A percentile compares a stretch with the other conserved stretches of the same genome.
These are phyloP conservation scores for Wallacemonas collosoma DNA, from an alignment of 208 protist genomes.

Conservation along the genomic window DNA sequence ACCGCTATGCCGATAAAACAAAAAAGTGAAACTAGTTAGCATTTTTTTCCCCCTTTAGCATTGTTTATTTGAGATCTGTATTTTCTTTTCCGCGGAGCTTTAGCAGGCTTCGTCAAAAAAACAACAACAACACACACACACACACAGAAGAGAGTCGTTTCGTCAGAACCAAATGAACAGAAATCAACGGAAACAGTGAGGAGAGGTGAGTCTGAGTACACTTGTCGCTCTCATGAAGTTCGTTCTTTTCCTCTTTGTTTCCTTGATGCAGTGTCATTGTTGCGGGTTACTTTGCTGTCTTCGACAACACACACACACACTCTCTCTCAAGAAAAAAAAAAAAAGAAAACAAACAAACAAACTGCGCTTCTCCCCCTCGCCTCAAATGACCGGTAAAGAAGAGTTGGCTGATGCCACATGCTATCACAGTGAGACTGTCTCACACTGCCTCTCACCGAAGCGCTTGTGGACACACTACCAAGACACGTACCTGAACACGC, in stretches of 20 bases:
- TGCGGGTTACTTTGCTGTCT: background rate
- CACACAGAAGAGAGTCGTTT: background rate
- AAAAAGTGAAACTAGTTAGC: conserved; percentile 14
- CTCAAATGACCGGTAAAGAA: too few relatives aligned
- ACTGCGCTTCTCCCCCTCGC: background rate
- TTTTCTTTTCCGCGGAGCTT: conserved; percentile 7
- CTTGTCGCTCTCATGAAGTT: too few relatives aligned
- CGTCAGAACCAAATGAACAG: background rate
- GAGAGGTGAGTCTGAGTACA: too few relatives aligned
- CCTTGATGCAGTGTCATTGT: background rate
- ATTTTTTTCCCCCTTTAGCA: conserved; percentile 11
- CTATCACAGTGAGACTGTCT: too few relatives aligned
- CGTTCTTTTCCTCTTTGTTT: conserved; percentile 16
- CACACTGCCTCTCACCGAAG: too few relatives aligned
- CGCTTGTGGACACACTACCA: too few relatives aligned
- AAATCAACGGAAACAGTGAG: background rate
- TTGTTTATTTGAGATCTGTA: conserved; percentile 9
- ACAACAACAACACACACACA: too few relatives aligned
- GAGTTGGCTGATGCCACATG: too few relatives aligned
- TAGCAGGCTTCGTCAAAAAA: conserved; percentile 6
- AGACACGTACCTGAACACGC: too few relatives aligned
- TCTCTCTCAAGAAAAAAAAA: background rate
- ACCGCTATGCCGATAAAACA: background rate
- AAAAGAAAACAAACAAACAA: background rate
- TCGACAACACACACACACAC: conserved; percentile 7